phyloP scores from a whole-genome alignment of 805 yeast species.

The Dipodascus albidus region DNA sequence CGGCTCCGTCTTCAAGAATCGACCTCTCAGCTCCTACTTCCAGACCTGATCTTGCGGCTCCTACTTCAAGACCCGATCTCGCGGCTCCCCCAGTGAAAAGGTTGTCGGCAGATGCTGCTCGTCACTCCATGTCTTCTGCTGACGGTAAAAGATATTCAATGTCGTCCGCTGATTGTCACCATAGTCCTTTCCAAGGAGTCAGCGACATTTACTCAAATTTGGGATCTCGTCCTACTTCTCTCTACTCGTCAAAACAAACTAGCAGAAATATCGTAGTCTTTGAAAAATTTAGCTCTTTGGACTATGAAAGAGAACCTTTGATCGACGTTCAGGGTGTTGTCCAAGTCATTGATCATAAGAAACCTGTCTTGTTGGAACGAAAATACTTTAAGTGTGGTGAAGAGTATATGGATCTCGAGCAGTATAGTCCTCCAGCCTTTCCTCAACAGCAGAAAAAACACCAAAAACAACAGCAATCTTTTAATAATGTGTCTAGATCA shows the following conservation, averaged over 20 bases:
- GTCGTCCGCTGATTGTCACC: not conserved
- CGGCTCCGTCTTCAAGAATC: not conserved
- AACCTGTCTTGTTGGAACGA: constrained; percentile 20
- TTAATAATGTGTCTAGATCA: constrained; percentile 14
- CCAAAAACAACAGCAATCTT: constrained; percentile 23
- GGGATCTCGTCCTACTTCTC: not conserved
- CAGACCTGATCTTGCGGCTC: too few species aligned
- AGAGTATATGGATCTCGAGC: constrained; percentile 21
- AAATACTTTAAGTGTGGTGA: constrained; percentile 13
- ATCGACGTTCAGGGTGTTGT: constrained; percentile 21
- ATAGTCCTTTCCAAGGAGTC: not conserved
- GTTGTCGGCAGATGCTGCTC: not conserved
- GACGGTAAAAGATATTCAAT: not conserved
- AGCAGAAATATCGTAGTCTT: constrained; percentile 10
- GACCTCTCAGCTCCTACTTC: not conserved
- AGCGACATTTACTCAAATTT: not conserved
- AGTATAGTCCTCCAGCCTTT: constrained; percentile 23
- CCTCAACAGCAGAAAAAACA: constrained; percentile 26
- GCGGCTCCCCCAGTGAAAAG: not conserved
- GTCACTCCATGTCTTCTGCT: not conserved
- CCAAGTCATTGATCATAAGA: constrained; percentile 18
- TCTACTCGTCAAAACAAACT: constrained; percentile 1
- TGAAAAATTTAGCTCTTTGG: constrained; percentile 16
- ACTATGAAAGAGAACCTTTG: constrained; percentile 22
- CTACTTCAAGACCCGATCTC: not conserved